These are phyloP conservation scores for Veloboletus limbatus DNA, from an alignment of 1,284 basidiomycete genomes.

Conservation along the genomic window DNA sequence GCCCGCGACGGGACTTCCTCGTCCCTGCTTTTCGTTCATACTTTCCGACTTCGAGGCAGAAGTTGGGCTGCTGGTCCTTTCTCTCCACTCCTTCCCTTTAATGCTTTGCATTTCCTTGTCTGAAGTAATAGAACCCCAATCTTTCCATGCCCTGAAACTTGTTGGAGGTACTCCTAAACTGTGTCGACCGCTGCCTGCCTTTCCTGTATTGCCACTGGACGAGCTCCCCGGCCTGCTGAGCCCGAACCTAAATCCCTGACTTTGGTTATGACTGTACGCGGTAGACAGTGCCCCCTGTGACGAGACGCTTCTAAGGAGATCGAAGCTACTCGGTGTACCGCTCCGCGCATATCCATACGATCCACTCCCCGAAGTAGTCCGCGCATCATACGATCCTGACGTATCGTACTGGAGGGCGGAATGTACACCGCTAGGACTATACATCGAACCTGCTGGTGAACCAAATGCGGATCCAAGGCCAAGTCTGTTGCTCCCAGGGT, in stretches of 20 bases:
- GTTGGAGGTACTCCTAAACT: constrained; percentile 28
- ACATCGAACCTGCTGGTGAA: constrained; percentile 22
- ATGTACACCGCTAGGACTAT: constrained; percentile 16
- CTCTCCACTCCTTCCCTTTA: constrained; percentile 16
- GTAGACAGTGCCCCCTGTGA: constrained; percentile 32
- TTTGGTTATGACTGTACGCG: constrained; percentile 14
- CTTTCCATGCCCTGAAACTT: constrained; percentile 29
- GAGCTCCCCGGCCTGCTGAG: constrained; percentile 15
- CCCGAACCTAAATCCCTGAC: constrained; percentile 22
- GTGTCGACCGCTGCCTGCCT: constrained; percentile 5
- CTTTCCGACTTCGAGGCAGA: constrained; percentile 23
- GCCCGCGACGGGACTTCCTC: constrained; percentile 21
- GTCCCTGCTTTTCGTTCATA: constrained; percentile 23
- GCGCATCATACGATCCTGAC: constrained; percentile 20
- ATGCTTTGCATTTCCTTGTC: constrained; percentile 21
- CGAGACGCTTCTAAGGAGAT: constrained; percentile 30
- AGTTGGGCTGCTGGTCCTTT: constrained; percentile 13
- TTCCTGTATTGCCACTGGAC: constrained; percentile 21
- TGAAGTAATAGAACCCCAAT: constrained; percentile 17
- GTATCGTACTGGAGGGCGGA: constrained; percentile 14
- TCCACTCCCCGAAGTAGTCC: constrained; percentile 23
- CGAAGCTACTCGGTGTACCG: constrained; percentile 25
- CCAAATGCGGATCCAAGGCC: constrained; percentile 32
- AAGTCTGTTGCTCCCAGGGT: constrained; percentile 7
- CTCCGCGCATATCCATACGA: constrained; percentile 28